phyloP scores from a whole-genome alignment of 352 stramenopile species.

The Globisporangium mamillatum region DNA sequence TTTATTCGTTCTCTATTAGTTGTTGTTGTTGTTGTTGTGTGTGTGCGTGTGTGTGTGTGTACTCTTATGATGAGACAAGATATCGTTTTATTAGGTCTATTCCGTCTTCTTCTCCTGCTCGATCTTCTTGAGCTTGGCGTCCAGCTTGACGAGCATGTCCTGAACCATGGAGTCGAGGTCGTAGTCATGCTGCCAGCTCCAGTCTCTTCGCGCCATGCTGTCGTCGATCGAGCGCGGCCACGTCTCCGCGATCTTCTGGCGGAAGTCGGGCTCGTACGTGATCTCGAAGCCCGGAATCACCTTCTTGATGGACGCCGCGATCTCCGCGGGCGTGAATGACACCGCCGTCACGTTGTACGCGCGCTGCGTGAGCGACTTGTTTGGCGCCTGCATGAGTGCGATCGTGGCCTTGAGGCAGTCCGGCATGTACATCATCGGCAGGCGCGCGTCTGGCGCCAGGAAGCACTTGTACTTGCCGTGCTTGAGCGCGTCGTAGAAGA shows the following conservation, averaged over 20 bases:
- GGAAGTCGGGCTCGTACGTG: constrained; percentile 86
- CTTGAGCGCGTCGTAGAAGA: constrained; percentile 91
- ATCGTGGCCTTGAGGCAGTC: constrained; percentile 89
- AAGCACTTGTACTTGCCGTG: constrained; percentile 90
- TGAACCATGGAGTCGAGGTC: constrained; percentile 88
- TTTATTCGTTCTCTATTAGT: not conserved
- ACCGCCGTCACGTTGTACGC: constrained; percentile 91
- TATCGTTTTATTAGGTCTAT: constrained; percentile 7
- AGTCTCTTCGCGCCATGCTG: constrained; percentile 76
- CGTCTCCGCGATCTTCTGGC: constrained; percentile 90
- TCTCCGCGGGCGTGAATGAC: constrained; percentile 86
- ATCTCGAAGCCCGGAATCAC: constrained; percentile 87
- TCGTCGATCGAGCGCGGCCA: constrained; percentile 89
- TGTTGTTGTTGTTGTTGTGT: not conserved
- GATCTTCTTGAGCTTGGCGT: constrained; percentile 65
- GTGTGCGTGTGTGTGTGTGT: not conserved
- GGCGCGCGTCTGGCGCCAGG: constrained; percentile 61
- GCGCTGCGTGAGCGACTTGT: constrained; percentile 72
- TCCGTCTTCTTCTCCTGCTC: constrained; percentile 9
- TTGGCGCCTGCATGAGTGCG: constrained; percentile 71
- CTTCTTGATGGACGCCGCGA: constrained; percentile 84
- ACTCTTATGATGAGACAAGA: not conserved
- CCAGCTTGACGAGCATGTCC: constrained; percentile 88
- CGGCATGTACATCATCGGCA: constrained; percentile 96
- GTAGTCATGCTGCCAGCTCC: constrained; percentile 88